phyloP scores from a whole-genome alignment of 106 monocot genomes.

The Xerophyta viscosa region DNA sequence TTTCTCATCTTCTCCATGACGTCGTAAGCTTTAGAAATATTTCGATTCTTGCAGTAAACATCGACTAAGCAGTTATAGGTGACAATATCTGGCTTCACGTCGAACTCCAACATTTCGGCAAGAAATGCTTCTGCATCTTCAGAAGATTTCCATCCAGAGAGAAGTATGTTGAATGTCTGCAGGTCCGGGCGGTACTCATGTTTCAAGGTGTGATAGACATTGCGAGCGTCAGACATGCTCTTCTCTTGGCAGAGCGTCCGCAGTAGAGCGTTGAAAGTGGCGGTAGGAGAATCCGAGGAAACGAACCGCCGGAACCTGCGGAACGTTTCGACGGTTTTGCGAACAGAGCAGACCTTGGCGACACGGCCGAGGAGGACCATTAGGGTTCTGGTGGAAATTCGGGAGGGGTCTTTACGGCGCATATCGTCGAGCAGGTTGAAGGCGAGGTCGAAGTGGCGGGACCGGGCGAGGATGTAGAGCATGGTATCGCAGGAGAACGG shows the following conservation, averaged over 20 bases:
- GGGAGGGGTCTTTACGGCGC: conserved; percentile 19
- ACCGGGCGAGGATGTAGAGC: conserved; percentile 69
- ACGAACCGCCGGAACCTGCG: conserved; percentile 32
- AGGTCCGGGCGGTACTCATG: conserved; percentile 50
- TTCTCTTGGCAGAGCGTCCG: conserved; percentile 83
- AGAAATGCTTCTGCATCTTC: conserved; percentile 73
- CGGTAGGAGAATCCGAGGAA: conserved; percentile 14
- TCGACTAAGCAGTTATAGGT: conserved; percentile 81
- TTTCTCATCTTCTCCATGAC: conserved; percentile 47
- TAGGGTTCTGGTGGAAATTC: conserved; percentile 44
- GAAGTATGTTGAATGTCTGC: conserved; percentile 65
- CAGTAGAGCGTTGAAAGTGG: conserved; percentile 72
- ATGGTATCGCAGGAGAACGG: conserved; percentile 62
- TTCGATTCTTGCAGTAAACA: conserved; percentile 66
- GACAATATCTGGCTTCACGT: conserved; percentile 59
- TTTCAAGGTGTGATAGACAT: conserved; percentile 73
- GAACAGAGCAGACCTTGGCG: conserved; percentile 83
- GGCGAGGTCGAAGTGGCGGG: conserved; percentile 37
- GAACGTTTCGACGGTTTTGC: conserved; percentile 62
- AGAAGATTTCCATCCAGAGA: conserved; percentile 70
- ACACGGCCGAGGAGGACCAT: conserved; percentile 53
- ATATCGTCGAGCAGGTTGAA: conserved; percentile 41
- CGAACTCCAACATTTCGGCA: conserved; percentile 52
- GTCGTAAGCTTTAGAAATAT: conserved; percentile 39
- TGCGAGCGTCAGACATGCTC: conserved; percentile 61